Percentiles rank a stretch among this genome's conserved stretches.
These are phyloP conservation scores for Hydnum rufescens DNA, from an alignment of 768 basidiomycete species.

Conservation along the genomic window DNA sequence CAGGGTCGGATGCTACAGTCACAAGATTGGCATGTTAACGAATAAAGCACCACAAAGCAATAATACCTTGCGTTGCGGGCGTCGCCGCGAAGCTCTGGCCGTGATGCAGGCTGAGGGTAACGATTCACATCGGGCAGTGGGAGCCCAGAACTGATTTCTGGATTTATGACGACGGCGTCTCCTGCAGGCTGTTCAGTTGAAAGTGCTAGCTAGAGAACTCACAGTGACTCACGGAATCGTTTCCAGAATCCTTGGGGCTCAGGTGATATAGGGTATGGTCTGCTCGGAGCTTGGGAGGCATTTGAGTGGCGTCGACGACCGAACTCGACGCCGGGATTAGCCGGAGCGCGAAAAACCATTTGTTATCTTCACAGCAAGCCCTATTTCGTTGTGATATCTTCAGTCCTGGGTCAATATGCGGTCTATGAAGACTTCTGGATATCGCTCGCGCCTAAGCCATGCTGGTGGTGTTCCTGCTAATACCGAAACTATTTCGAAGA, in stretches of 20 bases:
- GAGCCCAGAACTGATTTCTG: slow-evolving; percentile 78
- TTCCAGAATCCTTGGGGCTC: slow-evolving; percentile 85
- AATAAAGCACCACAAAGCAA: slow-evolving; percentile 5
- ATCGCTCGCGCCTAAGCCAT: too few relatives aligned
- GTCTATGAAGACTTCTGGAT: too few relatives aligned
- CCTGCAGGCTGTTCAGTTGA: slow-evolving; percentile 27
- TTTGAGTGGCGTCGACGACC: neutral
- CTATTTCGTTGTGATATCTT: too few relatives aligned
- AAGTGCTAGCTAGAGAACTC: neutral
- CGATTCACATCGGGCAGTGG: slow-evolving; percentile 55
- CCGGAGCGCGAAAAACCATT: too few relatives aligned
- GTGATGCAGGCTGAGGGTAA: slow-evolving; percentile 73
- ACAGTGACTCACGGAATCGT: slow-evolving; percentile 56
- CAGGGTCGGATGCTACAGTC: slow-evolving; percentile 56
- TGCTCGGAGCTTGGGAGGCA: slow-evolving; percentile 21
- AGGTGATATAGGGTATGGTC: slow-evolving; percentile 85
- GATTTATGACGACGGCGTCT: slow-evolving; percentile 66
- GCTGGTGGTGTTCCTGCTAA: too few relatives aligned
- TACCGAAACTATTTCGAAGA: too few relatives aligned
- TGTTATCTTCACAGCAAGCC: too few relatives aligned
- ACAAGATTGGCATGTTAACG: neutral
- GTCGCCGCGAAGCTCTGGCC: slow-evolving; percentile 73
- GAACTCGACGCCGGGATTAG: too few relatives aligned
- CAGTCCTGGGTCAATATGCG: too few relatives aligned
- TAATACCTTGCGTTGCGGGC: slow-evolving; percentile 68